These are phyloP conservation scores for Aspergillus egyptiacus DNA, from an alignment of 495 filamentous ascomycete species.

Conservation along the genomic window DNA sequence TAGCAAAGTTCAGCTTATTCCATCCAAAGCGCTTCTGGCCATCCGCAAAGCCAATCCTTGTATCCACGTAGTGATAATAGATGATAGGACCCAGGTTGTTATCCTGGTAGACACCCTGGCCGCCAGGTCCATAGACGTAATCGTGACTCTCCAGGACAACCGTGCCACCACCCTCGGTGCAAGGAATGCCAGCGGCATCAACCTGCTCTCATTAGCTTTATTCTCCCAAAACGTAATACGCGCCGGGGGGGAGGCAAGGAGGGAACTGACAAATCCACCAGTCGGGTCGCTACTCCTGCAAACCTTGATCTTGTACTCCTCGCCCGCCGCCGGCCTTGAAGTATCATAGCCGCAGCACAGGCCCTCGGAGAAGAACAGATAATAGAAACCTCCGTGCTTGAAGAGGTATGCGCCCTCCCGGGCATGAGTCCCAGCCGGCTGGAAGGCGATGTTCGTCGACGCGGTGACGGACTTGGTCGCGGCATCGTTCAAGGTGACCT, in stretches of 20 bases:
- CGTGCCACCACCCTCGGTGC: slow-evolving; percentile 57
- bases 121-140: slow-evolving; percentile 64
- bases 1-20: slow-evolving; percentile 54
- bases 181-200: slow-evolving; percentile 50
- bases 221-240: too few species aligned
- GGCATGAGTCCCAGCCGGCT: slow-evolving; percentile 45
- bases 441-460: slow-evolving; percentile 50
- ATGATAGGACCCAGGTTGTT: slow-evolving; percentile 46
- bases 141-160: slow-evolving; percentile 55
- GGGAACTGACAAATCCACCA: slow-evolving; percentile 48
- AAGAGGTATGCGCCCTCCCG: slow-evolving; percentile 56
- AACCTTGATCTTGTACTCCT: slow-evolving; percentile 61
- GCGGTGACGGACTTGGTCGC: slow-evolving; percentile 23
- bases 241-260: background rate
- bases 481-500: slow-evolving; percentile 48
- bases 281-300: slow-evolving; percentile 50
- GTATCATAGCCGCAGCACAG: slow-evolving; percentile 52
- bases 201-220: too few species aligned
- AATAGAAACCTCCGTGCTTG: slow-evolving; percentile 52
- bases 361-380: slow-evolving; percentile 60
- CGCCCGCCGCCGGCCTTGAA: slow-evolving; percentile 45
- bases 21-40: slow-evolving; percentile 57
- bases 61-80: slow-evolving; percentile 67
- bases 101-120: slow-evolving; percentile 50
- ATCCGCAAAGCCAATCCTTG: slow-evolving; percentile 44